Base-by-base conservation (phyloP, 257 asterid species). In the Salvia miltiorrhiza region DNA sequence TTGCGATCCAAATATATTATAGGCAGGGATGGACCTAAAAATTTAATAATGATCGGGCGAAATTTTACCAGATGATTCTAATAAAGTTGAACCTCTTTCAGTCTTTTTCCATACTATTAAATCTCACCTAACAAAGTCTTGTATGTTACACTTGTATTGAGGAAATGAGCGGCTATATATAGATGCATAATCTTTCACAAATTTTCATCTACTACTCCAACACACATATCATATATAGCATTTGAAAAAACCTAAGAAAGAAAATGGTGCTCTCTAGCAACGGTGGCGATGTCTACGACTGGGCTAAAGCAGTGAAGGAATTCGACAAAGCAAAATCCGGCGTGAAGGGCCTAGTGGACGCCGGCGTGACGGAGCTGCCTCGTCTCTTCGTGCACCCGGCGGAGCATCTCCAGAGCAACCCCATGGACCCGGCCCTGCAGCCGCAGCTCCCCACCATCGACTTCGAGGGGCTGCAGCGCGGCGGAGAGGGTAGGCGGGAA, bases 331-430 rank as follows among this genome's bases (percentile, higher is more conserved):
- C 85, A 0, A 81, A 81, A 53, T 65, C 82, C 3, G 82, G 85
- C 4, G 82, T 80, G 0, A 80, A 80, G 65, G 82, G 82, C 52
- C 71, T 81, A 1, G 82, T 74, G 1, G 85, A 81, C 28, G 69
- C 76, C 4, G 80, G 78, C 3, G 37, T 80, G 10, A 11, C 57
- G 2, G 64, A 71, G 53, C 37, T 80, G 20, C 85, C 85, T 0
- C 39, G 52, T 0, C 55, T 81, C 72, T 81, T 81, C 44, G 67
- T 71, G 28, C 85, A 77, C 26, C 76, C 77, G 14, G 30, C 9
- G 10, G 72, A 64, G 37, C 44, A 4, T 7, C 37, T 57, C 21
- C 19, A 17, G 4, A 12, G 69, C 57, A 20, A 33, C 24, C 73
- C 55, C 13, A 9, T n/a, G 49, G 23, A 3, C 5, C 2, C 48